These are phyloP conservation scores for Mucuna pruriens DNA, from an alignment of 306 rosid genomes.

Conservation along the genomic window DNA sequence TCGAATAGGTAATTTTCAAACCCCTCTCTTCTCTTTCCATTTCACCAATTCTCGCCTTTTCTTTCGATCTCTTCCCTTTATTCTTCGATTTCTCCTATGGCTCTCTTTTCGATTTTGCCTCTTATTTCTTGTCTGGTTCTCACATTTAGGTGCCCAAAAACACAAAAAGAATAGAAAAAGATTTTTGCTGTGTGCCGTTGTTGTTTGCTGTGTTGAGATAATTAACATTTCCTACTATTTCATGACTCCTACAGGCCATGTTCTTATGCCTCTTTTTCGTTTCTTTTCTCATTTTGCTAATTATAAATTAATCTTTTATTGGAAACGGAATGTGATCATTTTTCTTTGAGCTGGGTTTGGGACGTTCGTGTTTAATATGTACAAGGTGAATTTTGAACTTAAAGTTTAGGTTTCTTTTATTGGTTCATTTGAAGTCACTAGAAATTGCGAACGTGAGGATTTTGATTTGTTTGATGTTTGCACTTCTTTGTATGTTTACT, in stretches of 20 bases:
- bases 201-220: conserved; percentile 24
- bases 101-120: not conserved
- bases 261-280: not conserved
- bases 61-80: conserved; percentile 5
- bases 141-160: not conserved
- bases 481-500: not conserved
- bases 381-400: not conserved
- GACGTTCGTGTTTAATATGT: not conserved
- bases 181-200: not conserved
- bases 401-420: not conserved
- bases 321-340: not conserved
- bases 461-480: conserved; percentile 23
- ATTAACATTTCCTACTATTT: not conserved
- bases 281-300: not conserved
- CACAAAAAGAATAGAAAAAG: not conserved
- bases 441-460: not conserved
- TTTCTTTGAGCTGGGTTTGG: not conserved
- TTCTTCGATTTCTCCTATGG: not conserved
- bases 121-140: not conserved
- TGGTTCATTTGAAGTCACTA: not conserved
- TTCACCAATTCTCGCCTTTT: not conserved
- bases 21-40: not conserved
- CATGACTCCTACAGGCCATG: not conserved
- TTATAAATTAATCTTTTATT: not conserved
- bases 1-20: conserved; percentile 56